phyloP scores from a whole-genome alignment of 2,329 filamentous ascomycete genomes.

The Hymenoscyphus occultus region DNA sequence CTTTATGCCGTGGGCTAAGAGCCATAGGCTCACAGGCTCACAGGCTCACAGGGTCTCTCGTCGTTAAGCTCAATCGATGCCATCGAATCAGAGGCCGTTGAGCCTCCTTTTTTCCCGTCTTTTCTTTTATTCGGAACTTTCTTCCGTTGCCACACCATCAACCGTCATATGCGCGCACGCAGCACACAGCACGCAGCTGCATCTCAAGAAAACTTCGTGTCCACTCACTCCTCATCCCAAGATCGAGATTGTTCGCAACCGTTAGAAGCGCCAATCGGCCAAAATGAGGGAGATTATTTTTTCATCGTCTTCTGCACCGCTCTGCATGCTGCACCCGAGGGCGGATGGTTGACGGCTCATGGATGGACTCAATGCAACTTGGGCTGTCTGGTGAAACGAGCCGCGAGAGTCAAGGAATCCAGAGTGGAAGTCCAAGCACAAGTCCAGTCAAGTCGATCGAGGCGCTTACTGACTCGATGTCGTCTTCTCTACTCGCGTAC shows the following conservation, averaged over 20 bases:
- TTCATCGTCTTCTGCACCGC: constrained; percentile 16
- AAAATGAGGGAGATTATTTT: constrained; percentile 12
- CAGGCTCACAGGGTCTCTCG: neutral
- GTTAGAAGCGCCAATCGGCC: neutral
- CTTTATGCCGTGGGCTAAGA: neutral
- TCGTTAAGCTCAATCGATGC: neutral
- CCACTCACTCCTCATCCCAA: neutral
- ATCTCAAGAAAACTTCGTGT: neutral
- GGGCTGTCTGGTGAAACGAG: constrained; percentile 25
- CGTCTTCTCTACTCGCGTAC: neutral
- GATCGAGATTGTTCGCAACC: neutral
- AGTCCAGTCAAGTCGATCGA: neutral
- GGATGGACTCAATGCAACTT: constrained; percentile 21
- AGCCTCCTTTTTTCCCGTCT: neutral
- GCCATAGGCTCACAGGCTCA: neutral
- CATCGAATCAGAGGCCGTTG: neutral
- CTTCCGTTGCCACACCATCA: neutral
- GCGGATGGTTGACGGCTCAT: constrained; percentile 19
- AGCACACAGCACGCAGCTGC: neutral
- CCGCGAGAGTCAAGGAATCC: neutral
- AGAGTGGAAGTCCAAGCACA: constrained; percentile 23
- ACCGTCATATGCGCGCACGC: neutral
- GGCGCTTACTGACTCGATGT: neutral
- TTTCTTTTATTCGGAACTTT: neutral
- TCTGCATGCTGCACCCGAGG: constrained; percentile 22